These are phyloP conservation scores for Aspergillus sp. DNA, from an alignment of 2,329 filamentous ascomycete genomes.

Conservation along the genomic window DNA sequence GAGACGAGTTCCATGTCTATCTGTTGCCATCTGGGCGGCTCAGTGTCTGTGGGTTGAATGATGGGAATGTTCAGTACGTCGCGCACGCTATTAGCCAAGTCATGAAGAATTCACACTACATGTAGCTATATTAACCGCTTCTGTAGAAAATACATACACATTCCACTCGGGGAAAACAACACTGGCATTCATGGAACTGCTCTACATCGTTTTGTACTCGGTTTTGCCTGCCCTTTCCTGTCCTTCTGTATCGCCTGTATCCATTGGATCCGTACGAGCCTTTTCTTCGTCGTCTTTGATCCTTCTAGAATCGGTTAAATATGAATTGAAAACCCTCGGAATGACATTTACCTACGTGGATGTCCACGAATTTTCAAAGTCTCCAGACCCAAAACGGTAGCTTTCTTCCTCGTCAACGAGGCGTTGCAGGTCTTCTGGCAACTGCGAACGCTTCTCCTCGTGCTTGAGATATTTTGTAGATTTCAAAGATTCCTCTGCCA, in stretches of 20 bases:
- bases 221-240: neutral
- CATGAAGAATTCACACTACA: too few relatives aligned
- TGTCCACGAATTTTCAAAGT: neutral
- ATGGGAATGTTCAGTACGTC: neutral
- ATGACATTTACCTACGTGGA: neutral
- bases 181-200: neutral
- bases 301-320: neutral
- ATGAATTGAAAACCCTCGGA: neutral
- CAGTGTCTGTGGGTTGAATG: neutral
- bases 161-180: too few relatives aligned
- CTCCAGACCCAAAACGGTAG: neutral
- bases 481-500: neutral
- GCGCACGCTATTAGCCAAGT: neutral
- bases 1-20: constrained; percentile 45
- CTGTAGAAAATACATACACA: too few relatives aligned
- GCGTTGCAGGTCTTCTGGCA: neutral
- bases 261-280: neutral
- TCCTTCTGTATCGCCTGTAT: neutral
- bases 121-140: too few relatives aligned
- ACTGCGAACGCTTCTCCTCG: neutral
- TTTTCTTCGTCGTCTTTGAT: neutral
- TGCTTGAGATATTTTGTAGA: neutral
- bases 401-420: neutral
- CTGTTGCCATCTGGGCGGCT: constrained; percentile 34
- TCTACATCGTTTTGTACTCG: neutral